These are phyloP conservation scores for Acanthochlamys bracteata DNA, from an alignment of 106 monocot genomes.

Conservation along the genomic window DNA sequence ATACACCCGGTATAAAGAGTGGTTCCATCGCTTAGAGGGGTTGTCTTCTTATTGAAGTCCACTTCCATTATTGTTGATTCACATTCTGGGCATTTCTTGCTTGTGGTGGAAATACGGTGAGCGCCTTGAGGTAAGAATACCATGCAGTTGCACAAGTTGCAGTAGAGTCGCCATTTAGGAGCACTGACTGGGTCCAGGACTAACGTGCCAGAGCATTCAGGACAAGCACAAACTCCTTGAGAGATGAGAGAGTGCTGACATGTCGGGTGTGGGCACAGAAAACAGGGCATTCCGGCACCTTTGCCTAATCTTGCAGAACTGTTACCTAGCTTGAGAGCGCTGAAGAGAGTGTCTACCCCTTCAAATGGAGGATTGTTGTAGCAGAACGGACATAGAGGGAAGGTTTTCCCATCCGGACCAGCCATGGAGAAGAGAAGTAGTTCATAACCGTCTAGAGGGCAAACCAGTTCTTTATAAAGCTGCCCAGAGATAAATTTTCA, in stretches of 20 bases:
- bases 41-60: conserved; percentile 91
- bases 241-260: conserved; percentile 84
- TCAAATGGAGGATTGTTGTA: conserved; percentile 96
- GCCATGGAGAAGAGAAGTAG: conserved; percentile 72
- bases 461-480: conserved; percentile 90
- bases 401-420: conserved; percentile 69
- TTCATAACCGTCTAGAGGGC: conserved; percentile 88
- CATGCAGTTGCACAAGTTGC: conserved; percentile 85
- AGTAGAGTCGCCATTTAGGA: conserved; percentile 85
- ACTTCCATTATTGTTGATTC: conserved; percentile 80
- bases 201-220: conserved; percentile 81
- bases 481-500: conserved; percentile 21
- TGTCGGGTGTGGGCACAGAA: conserved; percentile 91
- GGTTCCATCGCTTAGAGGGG: conserved; percentile 55
- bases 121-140: conserved; percentile 79
- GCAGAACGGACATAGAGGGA: conserved; percentile 89
- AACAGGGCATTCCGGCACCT: conserved; percentile 88
- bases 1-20: conserved; percentile 80
- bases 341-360: conserved; percentile 68
- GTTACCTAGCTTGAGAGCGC: conserved; percentile 33
- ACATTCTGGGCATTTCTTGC: conserved; percentile 57
- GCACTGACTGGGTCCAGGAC: conserved; percentile 86
- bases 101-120: conserved; percentile 65
- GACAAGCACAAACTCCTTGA: conserved; percentile 93
- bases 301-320: conserved; percentile 43